phyloP scores from a whole-genome alignment of 441 rosid genomes.

The Sinapis alba region DNA sequence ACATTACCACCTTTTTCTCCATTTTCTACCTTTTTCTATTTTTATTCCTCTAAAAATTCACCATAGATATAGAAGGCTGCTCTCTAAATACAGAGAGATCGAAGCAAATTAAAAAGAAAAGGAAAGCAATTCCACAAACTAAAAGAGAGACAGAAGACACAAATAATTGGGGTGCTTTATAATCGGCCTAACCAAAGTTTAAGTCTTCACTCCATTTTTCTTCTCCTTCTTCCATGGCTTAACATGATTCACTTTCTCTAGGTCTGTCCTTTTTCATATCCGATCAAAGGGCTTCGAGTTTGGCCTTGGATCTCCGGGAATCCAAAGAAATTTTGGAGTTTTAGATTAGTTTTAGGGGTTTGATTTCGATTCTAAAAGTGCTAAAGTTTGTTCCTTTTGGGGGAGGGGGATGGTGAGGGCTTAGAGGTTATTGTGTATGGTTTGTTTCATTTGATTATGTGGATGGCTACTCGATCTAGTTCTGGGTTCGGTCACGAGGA shows the following conservation, averaged over 20 bases:
- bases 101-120: background rate
- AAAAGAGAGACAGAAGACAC: background rate
- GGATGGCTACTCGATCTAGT: slow-evolving; percentile 71
- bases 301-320: slow-evolving; percentile 16
- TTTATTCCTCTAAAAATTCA: slow-evolving; percentile 10
- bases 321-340: background rate
- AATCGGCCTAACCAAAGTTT: background rate
- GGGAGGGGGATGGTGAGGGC: slow-evolving; percentile 11
- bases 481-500: slow-evolving; percentile 44
- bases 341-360: slow-evolving; percentile 11
- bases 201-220: background rate
- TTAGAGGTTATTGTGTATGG: background rate
- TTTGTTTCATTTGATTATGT: slow-evolving; percentile 5
- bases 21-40: background rate
- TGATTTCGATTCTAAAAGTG: slow-evolving; percentile 7
- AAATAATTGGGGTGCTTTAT: slow-evolving; percentile 2
- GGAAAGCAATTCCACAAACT: slow-evolving; percentile 38
- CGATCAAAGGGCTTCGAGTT: slow-evolving; percentile 16
- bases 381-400: slow-evolving; percentile 1
- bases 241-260: slow-evolving; percentile 27
- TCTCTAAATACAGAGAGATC: background rate
- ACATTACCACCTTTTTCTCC: slow-evolving; percentile 1
- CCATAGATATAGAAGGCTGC: slow-evolving; percentile 1
- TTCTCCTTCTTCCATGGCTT: slow-evolving; percentile 27
- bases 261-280: slow-evolving; percentile 12